Conservation (phyloP, 768 basidiomycete species). For the Paxillus rubicundulus region DNA sequence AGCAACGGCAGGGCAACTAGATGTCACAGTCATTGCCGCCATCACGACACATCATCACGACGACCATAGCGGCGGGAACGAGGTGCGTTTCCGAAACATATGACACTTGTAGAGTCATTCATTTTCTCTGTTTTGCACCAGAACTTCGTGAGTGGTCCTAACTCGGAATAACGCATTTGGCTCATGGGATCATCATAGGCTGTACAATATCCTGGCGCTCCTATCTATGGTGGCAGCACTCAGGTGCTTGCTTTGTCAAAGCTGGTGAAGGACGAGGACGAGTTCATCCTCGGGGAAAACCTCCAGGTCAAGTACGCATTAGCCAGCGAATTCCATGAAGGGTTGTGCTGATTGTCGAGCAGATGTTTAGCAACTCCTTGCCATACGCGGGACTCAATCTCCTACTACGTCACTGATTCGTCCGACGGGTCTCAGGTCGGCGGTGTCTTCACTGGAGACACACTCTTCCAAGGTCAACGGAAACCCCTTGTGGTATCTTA, state of each 20-base stretch:
- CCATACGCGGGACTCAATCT: conserved; percentile 96
- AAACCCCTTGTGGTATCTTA: neutral
- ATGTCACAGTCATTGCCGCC: conserved; percentile 64
- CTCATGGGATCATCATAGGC: conserved; percentile 37
- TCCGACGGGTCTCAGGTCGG: conserved; percentile 52
- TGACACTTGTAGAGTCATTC: conserved; percentile 1
- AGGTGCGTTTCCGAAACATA: conserved; percentile 42
- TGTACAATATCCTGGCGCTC: conserved; percentile 41
- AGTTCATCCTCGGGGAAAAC: conserved; percentile 68
- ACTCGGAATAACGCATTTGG: neutral
- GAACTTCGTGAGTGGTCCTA: conserved; percentile 28
- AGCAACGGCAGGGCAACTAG: conserved; percentile 57
- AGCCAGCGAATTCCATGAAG: neutral
- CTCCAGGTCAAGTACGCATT: conserved; percentile 56
- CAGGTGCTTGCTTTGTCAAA: conserved; percentile 64
- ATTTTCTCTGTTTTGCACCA: conserved; percentile 12
- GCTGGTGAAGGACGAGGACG: conserved; percentile 77
- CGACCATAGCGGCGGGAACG: conserved; percentile 88
- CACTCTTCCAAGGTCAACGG: conserved; percentile 60
- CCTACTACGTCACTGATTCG: conserved; percentile 68
- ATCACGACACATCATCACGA: conserved; percentile 92
- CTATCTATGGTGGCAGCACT: conserved; percentile 79
- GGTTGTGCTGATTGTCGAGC: conserved; percentile 7
- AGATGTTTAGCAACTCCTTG: conserved; percentile 88
- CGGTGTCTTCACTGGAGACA: conserved; percentile 93